A percentile compares a stretch with the other conserved stretches of the same genome.
Conservation (phyloP, 345 rosid species). For the Salix viminalis region DNA sequence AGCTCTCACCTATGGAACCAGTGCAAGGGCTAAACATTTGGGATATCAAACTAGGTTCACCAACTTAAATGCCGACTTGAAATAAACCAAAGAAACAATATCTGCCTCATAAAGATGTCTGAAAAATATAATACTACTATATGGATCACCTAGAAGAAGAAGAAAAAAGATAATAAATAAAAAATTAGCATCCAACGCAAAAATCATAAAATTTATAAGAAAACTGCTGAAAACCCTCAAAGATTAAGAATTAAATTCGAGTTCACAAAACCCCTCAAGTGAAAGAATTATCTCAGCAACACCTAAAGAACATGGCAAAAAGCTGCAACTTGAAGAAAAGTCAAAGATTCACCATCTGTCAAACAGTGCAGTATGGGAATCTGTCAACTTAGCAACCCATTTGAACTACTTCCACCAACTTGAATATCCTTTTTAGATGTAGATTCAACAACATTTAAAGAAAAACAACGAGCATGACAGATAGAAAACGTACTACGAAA, state of each 20-base stretch:
- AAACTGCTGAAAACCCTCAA: neutral
- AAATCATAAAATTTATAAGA: neutral
- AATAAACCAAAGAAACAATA: neutral
- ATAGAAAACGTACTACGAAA: neutral
- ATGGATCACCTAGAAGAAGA: neutral
- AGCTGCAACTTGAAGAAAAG: slow-evolving; percentile 1
- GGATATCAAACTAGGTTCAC: neutral
- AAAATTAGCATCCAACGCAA: neutral
- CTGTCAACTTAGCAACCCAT: neutral
- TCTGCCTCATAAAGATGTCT: neutral
- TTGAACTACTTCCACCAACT: slow-evolving; percentile 24
- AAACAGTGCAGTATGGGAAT: neutral
- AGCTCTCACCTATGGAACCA: neutral
- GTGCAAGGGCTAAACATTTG: neutral
- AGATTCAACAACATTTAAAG: slow-evolving; percentile 5
- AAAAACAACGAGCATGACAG: neutral
- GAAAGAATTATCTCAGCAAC: neutral
- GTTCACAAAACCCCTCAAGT: neutral
- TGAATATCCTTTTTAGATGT: neutral
- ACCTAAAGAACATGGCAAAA: neutral
- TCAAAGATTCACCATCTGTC: slow-evolving; percentile 13
- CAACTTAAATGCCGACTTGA: neutral
- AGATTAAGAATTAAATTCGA: neutral
- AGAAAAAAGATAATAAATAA: neutral
- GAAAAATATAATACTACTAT: neutral